phyloP scores from a whole-genome alignment of 192 early-diverging fungal species.

The Nowakowskiella sp. region DNA sequence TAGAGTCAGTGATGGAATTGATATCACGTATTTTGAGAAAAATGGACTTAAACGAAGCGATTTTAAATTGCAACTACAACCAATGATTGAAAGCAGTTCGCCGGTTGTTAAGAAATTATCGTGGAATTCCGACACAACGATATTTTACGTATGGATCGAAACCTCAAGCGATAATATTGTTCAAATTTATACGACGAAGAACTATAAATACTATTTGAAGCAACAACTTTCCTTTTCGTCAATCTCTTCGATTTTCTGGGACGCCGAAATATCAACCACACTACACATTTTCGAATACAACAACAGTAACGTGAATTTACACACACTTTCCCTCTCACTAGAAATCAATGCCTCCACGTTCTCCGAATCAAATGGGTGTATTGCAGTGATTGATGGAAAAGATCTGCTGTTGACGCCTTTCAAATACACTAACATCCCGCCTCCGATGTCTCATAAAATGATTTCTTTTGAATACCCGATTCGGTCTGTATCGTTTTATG shows the following conservation, averaged over 20 bases:
- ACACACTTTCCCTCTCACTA: slow-evolving; percentile 6
- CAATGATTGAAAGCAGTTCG: slow-evolving; percentile 10
- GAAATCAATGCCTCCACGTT: slow-evolving; percentile 45
- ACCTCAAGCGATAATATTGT: slow-evolving; percentile 27
- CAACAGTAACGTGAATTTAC: slow-evolving; percentile 12
- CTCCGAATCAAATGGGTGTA: no score
- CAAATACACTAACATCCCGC: slow-evolving; percentile 77
- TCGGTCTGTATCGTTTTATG: slow-evolving; percentile 59
- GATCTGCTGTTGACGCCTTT: slow-evolving; percentile 68
- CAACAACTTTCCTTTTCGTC: slow-evolving; percentile 60
- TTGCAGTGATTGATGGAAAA: slow-evolving; percentile 72
- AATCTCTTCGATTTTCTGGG: slow-evolving; percentile 64
- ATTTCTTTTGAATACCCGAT: slow-evolving; percentile 32
- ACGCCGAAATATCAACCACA: slow-evolving; percentile 60
- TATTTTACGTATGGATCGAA: slow-evolving; percentile 67
- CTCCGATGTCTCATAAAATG: slow-evolving; percentile 72
- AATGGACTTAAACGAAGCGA: slow-evolving; percentile 93
- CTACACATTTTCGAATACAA: slow-evolving; percentile 46
- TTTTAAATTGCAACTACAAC: slow-evolving; percentile 60
- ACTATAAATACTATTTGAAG: slow-evolving; percentile 96
- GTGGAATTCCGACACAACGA: slow-evolving; percentile 90
- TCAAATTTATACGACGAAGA: slow-evolving; percentile 86
- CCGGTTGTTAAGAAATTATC: slow-evolving; percentile 48
- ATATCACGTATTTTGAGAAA: slow-evolving; percentile 88
- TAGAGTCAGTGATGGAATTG: slow-evolving; percentile 65